Percentiles rank a stretch among this genome's conserved stretches.
Evolutionary conservation across 805 yeast species (phyloP).

Genomic region (Torulaspora maleeae): DNA sequence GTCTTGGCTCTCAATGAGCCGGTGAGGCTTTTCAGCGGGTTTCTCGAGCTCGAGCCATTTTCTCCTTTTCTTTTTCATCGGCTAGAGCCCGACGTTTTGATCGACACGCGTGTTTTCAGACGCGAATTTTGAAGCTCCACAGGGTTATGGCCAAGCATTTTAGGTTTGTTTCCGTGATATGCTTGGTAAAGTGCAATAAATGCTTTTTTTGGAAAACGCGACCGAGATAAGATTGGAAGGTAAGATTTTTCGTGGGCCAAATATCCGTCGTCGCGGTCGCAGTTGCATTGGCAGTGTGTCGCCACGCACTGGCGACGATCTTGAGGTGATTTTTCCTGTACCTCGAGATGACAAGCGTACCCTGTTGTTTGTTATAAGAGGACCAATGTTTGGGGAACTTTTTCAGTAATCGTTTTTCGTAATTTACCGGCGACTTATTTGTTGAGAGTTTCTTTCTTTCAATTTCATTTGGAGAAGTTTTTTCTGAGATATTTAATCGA

Average conservation of each 20-base stretch:
- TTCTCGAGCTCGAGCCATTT: not conserved
- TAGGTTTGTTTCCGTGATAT: not conserved
- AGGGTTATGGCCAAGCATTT: not conserved
- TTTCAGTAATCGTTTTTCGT: no score
- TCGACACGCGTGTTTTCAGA: not conserved
- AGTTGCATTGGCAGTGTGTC: not conserved
- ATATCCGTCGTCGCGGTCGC: not conserved
- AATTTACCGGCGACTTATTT: not conserved
- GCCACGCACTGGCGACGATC: slow-evolving; percentile 1
- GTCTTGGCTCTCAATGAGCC: not conserved
- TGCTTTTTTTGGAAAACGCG: slow-evolving; percentile 15
- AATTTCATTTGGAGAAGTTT: not conserved
- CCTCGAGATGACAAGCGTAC: not conserved
- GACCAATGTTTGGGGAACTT: not conserved
- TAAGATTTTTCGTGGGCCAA: slow-evolving; percentile 6
- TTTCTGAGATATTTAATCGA: not conserved
- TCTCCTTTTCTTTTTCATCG: not conserved
- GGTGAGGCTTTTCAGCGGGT: not conserved
- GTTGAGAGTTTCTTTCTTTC: not conserved
- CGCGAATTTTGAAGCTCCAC: slow-evolving; percentile 3
- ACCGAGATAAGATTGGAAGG: not conserved
- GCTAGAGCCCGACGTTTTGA: slow-evolving; percentile 1
- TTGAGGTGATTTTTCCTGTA: slow-evolving; percentile 2
- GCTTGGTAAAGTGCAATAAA: not conserved
- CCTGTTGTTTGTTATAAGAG: not conserved